phyloP scores from a whole-genome alignment of 306 rosid species.

The Vigna trinervia region DNA sequence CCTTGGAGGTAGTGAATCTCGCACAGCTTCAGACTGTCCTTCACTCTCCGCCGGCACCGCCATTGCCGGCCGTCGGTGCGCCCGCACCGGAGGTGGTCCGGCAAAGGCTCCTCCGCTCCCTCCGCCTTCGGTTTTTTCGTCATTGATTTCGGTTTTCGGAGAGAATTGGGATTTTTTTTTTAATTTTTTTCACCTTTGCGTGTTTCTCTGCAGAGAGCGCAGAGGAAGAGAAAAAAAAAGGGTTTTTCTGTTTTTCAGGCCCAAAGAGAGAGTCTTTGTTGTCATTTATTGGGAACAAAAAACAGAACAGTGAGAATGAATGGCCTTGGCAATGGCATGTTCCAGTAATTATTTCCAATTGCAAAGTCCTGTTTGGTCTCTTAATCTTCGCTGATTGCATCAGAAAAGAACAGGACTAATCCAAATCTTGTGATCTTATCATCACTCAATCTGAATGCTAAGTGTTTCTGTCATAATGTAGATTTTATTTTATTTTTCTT shows the following conservation, averaged over 20 bases:
- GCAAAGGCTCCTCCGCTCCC: conserved; percentile 55
- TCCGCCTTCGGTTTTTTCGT: conserved; percentile 17
- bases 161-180: conserved; percentile 45
- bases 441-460: not conserved
- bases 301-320: not conserved
- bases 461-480: conserved; percentile 30
- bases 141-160: not conserved
- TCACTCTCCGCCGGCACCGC: conserved; percentile 92
- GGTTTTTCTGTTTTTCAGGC: conserved; percentile 45
- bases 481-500: not conserved
- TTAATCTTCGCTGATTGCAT: conserved; percentile 39
- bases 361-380: conserved; percentile 56
- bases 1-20: conserved; percentile 97
- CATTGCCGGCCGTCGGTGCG: conserved; percentile 95
- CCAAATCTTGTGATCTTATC: conserved; percentile 37
- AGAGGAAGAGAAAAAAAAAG: conserved; percentile 9
- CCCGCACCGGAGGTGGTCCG: conserved; percentile 85
- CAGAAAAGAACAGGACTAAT: conserved; percentile 39
- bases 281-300: conserved; percentile 37
- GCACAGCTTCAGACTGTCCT: conserved; percentile 85
- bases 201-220: conserved; percentile 24
- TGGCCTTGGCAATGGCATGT: conserved; percentile 50
- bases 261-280: conserved; percentile 28
- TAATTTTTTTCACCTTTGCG: conserved; percentile 1
- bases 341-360: conserved; percentile 58